Percentiles rank a stretch among this genome's conserved stretches.
Conservation (phyloP, 1,284 basidiomycete genomes). For the Earliella scabrosa region DNA sequence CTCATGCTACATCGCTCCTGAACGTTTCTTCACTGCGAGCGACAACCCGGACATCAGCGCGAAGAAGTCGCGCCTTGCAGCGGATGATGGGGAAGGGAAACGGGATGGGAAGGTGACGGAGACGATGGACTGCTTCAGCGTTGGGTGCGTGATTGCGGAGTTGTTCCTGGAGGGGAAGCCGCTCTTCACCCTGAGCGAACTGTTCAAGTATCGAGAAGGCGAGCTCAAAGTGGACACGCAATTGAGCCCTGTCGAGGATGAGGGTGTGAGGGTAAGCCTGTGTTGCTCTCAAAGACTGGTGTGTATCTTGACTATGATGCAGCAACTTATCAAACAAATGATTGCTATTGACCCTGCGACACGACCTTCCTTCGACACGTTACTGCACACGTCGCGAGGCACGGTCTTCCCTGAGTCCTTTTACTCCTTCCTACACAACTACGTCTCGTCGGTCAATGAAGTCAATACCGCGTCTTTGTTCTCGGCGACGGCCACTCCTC, state of each 20-base stretch:
- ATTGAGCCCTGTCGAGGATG: conserved; percentile 81
- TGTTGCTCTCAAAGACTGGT: background rate
- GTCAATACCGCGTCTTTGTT: conserved; percentile 53
- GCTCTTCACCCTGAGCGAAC: conserved; percentile 92
- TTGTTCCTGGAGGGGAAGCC: conserved; percentile 95
- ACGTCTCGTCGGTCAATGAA: conserved; percentile 82
- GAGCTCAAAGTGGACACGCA: conserved; percentile 81
- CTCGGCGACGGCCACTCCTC: conserved; percentile 39
- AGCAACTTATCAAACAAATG: conserved; percentile 92
- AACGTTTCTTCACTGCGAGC: conserved; percentile 88
- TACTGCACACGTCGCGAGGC: conserved; percentile 81
- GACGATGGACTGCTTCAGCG: conserved; percentile 97
- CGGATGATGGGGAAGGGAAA: conserved; percentile 50
- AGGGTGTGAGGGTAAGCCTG: conserved; percentile 73
- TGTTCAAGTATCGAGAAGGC: conserved; percentile 94
- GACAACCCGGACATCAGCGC: conserved; percentile 71
- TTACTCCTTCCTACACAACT: conserved; percentile 93
- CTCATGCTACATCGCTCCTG: conserved; percentile 96
- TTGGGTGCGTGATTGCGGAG: conserved; percentile 96
- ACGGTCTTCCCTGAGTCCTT: conserved; percentile 91
- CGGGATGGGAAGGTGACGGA: conserved; percentile 87
- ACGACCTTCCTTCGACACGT: conserved; percentile 83
- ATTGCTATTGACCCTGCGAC: conserved; percentile 78
- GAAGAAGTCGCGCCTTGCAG: conserved; percentile 55
- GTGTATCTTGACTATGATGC: conserved; percentile 22